phyloP scores from a whole-genome alignment of 2,329 filamentous ascomycete genomes.

The Beauveria caledonica region DNA sequence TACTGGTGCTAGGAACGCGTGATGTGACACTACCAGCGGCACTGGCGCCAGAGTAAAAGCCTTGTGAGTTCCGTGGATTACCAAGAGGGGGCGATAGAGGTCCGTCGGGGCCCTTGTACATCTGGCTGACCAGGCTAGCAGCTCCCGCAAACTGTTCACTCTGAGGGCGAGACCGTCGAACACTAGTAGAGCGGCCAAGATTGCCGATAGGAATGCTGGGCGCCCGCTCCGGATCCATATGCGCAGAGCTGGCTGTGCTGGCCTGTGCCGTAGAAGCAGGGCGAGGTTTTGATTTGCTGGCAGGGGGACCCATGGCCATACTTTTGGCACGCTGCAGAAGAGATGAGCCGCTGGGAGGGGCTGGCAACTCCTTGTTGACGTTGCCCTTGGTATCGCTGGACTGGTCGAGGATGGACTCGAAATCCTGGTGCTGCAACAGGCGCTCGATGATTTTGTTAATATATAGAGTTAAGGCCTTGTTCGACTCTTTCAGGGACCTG shows the following conservation, averaged over 20 bases:
- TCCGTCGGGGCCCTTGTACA: constrained; percentile 70
- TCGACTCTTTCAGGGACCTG: constrained; percentile 78
- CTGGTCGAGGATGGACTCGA: constrained; percentile 86
- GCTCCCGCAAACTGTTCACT: constrained; percentile 56
- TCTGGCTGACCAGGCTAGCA: constrained; percentile 71
- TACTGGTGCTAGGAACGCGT: constrained; percentile 42
- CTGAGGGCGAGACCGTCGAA: constrained; percentile 48
- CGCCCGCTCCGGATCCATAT: constrained; percentile 63
- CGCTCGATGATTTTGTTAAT: constrained; percentile 99
- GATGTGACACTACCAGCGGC: constrained; percentile 41
- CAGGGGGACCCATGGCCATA: constrained; percentile 40
- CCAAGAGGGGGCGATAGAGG: constrained; percentile 52
- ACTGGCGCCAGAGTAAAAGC: constrained; percentile 50
- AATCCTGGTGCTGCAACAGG: constrained; percentile 86
- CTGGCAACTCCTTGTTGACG: constrained; percentile 77
- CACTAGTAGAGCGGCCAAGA: constrained; percentile 45
- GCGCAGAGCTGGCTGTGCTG: constrained; percentile 28
- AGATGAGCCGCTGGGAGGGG: constrained; percentile 47
- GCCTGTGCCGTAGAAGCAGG: constrained; percentile 50
- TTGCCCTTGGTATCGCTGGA: constrained; percentile 51
- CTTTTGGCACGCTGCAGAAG: constrained; percentile 55
- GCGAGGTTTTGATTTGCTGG: constrained; percentile 35
- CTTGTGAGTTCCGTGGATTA: constrained; percentile 52
- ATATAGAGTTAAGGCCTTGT: constrained; percentile 94
- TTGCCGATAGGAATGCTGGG: constrained; percentile 65